Evolutionary conservation across 306 rosid genomes (phyloP), one percentile per base, ranked within the genome.

Genomic region (Sicyos baderoa): DNA sequence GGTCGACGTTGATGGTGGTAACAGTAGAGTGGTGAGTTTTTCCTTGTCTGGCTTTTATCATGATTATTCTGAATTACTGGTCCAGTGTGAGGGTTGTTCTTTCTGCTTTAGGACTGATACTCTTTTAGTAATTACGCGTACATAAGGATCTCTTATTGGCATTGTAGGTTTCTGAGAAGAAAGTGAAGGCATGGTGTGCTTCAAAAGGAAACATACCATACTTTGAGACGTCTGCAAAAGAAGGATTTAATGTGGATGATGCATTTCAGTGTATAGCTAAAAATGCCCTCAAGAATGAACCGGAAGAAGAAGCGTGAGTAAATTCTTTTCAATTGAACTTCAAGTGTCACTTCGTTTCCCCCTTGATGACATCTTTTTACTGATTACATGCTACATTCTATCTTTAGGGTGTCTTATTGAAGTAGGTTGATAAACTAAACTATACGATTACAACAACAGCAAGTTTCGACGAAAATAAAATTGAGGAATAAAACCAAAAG

Each of bases 101-200:
- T 44, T 18, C 40, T 55, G 37, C 54, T 18, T 3, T 44, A 44
- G 61, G 54, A 19, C 29, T 21, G 25, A 29, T 40, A 40, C 45
- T 7, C 11, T 40, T 3, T 40, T 40, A 9, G 45, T 45, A 12
- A 65, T 13, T 42, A 37, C 35, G 5, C 6, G 23, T 42, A 23
- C 48, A 57, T 68, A 25, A 21, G 55, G 48, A 64, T 62, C n/a
- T 67, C 14, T 51, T 65, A 54, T 62, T 64, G 32, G 74, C 68
- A 51, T 70, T 74, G 68, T 76, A 93, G 99, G 83, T 93, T 75
- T 93, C 97, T 74, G 97, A 90, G 92, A 93, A 93, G 97, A 93
- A 93, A 86, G 99, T 94, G 37, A 93, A 86, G 84, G 97, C 99
- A 56, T 93, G 99, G 99, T 93, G 99, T 85, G 99, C 99, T 82